Conservation (phyloP, 1,284 basidiomycete species). For the Apiotrichum veenhuisii region DNA sequence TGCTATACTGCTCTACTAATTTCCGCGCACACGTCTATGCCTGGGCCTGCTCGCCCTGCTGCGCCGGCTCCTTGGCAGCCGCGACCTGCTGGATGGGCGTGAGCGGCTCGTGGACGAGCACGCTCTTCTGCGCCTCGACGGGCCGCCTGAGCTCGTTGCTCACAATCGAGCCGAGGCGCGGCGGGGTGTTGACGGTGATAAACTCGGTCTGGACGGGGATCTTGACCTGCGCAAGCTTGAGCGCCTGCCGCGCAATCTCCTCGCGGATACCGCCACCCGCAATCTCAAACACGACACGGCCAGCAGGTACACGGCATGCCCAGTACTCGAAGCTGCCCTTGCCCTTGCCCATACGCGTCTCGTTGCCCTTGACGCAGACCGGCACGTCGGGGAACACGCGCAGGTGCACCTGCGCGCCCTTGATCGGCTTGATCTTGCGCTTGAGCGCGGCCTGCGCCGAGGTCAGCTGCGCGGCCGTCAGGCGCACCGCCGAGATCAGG, state of each 20-base stretch:
- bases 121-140: constrained; percentile 20
- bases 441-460: constrained; percentile 84
- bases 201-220: constrained; percentile 88
- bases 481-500: constrained; percentile 74
- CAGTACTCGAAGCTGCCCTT: constrained; percentile 97
- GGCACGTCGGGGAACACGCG: constrained; percentile 95
- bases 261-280: constrained; percentile 86
- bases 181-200: constrained; percentile 65
- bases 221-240: constrained; percentile 84
- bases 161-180: constrained; percentile 64
- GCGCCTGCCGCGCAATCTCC: constrained; percentile 86
- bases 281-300: constrained; percentile 90
- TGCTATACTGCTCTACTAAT: neutral
- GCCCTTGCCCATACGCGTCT: constrained; percentile 99
- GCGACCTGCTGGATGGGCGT: constrained; percentile 8
- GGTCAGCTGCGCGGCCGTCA: constrained; percentile 88
- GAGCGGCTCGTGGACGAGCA: neutral
- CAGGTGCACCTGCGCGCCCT: constrained; percentile 82
- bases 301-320: constrained; percentile 91
- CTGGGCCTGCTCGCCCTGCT: neutral
- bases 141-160: constrained; percentile 28
- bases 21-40: neutral
- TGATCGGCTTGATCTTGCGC: constrained; percentile 84
- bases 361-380: constrained; percentile 97
- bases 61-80: neutral